Percentiles rank a stretch among this genome's conserved stretches.
Conservation (phyloP, 179 eudicot genomes). For the Spergularia azorica region DNA sequence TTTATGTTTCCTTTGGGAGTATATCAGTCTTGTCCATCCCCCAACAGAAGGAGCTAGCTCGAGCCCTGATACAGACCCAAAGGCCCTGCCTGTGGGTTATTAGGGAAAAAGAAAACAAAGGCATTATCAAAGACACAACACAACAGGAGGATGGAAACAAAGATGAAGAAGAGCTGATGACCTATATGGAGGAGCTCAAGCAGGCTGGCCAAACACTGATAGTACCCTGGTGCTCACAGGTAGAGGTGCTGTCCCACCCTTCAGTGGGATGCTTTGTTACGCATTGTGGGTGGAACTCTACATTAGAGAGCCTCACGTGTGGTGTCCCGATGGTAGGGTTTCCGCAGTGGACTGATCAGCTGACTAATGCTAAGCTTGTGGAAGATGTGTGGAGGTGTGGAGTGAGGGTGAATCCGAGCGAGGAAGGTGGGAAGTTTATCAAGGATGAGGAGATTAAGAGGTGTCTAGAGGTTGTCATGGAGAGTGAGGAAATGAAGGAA, state of each 20-base stretch:
- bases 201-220: constrained; percentile 29
- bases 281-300: constrained; percentile 58
- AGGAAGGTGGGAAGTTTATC: constrained; percentile 28
- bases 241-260: constrained; percentile 41
- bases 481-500: constrained; percentile 28
- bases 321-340: constrained; percentile 45
- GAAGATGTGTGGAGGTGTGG: constrained; percentile 42
- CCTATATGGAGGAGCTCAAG: constrained; percentile 20
- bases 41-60: constrained; percentile 46
- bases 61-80: constrained; percentile 32
- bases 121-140: background rate
- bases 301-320: constrained; percentile 37
- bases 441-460: constrained; percentile 36
- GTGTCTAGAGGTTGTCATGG: constrained; percentile 33
- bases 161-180: background rate
- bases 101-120: constrained; percentile 20
- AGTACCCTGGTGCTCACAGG: constrained; percentile 51
- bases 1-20: constrained; percentile 57
- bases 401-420: constrained; percentile 25
- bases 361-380: constrained; percentile 43
- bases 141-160: background rate
- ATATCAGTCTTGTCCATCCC: constrained; percentile 30
- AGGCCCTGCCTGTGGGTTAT: constrained; percentile 51
- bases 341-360: constrained; percentile 47
- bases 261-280: constrained; percentile 49